Evolutionary conservation across 1,284 basidiomycete species (phyloP).

Genomic region (Erythrobasidium hasegawianum): DNA sequence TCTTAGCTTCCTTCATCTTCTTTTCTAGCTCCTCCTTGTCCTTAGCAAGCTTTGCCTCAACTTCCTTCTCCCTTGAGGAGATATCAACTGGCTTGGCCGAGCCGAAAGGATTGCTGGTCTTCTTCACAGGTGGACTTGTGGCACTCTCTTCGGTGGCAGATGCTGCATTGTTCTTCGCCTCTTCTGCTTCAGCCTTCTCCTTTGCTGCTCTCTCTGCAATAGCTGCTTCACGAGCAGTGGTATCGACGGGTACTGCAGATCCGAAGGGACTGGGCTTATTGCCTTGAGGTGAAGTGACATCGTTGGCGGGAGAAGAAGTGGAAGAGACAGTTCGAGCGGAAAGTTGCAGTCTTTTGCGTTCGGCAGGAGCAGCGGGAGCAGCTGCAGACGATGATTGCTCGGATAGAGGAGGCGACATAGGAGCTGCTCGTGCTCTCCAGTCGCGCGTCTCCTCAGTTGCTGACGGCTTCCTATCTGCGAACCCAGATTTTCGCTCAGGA

Average conservation of each 20-base stretch:
- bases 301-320: slow-evolving; percentile 59
- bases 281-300: slow-evolving; percentile 59
- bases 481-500: slow-evolving; percentile 12
- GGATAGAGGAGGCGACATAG: slow-evolving; percentile 32
- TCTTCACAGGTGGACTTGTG: slow-evolving; percentile 37
- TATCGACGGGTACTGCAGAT: slow-evolving; percentile 83
- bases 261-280: slow-evolving; percentile 73
- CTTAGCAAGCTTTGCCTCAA: slow-evolving; percentile 27
- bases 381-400: slow-evolving; percentile 55
- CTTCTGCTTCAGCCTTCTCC: slow-evolving; percentile 61
- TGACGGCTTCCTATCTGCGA: slow-evolving; percentile 11
- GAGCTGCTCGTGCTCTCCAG: slow-evolving; percentile 20
- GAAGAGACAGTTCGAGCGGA: slow-evolving; percentile 60
- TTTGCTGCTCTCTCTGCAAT: slow-evolving; percentile 54
- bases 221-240: slow-evolving; percentile 68
- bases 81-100: slow-evolving; percentile 31
- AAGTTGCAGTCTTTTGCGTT: slow-evolving; percentile 73
- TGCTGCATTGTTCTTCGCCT: slow-evolving; percentile 25
- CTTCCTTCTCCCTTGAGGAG: slow-evolving; percentile 25
- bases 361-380: slow-evolving; percentile 70
- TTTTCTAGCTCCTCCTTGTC: slow-evolving; percentile 22
- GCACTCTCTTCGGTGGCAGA: slow-evolving; percentile 31
- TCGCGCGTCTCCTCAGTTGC: slow-evolving; percentile 13
- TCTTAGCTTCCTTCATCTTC: slow-evolving; percentile 17
- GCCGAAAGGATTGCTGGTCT: slow-evolving; percentile 34